Conservation (phyloP, 192 early-diverging fungal species). For the Backusella mclennaniae region DNA sequence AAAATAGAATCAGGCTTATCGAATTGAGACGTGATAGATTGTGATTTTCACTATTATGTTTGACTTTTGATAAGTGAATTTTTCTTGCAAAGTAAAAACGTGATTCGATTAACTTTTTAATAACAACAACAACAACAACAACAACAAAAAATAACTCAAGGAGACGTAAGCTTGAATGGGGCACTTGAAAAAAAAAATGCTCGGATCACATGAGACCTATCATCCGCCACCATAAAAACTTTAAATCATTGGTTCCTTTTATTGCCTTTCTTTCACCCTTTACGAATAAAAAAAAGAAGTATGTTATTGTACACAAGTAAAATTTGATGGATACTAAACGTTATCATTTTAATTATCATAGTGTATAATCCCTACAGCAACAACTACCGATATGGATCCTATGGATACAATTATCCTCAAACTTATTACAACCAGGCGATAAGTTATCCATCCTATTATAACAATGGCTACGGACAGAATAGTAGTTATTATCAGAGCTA, state of each 20-base stretch:
- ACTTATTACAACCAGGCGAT: background rate
- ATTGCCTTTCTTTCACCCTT: slow-evolving; percentile 2
- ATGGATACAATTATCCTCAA: background rate
- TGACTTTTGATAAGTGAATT: too few species aligned
- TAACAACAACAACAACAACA: too few species aligned
- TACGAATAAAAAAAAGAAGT: background rate
- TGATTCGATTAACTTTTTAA: too few species aligned
- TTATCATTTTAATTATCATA: background rate
- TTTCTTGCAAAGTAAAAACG: too few species aligned
- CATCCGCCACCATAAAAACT: background rate
- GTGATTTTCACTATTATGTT: too few species aligned
- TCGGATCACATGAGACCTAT: background rate
- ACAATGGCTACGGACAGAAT: background rate
- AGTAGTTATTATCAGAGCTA: background rate
- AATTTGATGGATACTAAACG: background rate
- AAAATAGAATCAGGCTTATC: too few species aligned
- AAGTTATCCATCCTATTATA: background rate
- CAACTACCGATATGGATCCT: background rate
- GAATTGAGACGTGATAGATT: too few species aligned
- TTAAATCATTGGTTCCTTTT: background rate
- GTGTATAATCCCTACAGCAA: background rate
- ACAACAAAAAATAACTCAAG: background rate
- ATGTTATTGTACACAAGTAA: background rate
- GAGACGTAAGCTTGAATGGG: background rate
- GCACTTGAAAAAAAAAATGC: background rate